A percentile compares a stretch with the other conserved stretches of the same genome.
These are phyloP conservation scores for Dissophora globulifera DNA, from an alignment of 192 early-diverging fungal species.

Conservation along the genomic window DNA sequence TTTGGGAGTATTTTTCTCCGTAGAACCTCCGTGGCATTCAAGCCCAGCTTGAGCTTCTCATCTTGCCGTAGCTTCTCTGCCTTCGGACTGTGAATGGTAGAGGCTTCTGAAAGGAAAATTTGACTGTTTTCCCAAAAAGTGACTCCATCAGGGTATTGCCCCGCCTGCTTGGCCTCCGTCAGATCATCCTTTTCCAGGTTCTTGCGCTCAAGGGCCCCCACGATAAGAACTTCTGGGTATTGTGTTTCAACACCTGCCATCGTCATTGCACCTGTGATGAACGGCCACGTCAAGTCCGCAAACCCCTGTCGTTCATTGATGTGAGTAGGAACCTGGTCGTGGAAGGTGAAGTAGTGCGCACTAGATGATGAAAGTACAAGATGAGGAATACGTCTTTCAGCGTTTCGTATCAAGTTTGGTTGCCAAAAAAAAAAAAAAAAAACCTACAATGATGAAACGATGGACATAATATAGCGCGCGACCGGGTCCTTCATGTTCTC, in stretches of 20 bases:
- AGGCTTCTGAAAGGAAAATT: constrained; percentile 9
- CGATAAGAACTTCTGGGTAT: constrained; percentile 10
- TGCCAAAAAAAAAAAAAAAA: background rate
- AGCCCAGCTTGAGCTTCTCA: too few relatives aligned
- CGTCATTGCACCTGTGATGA: constrained; percentile 14
- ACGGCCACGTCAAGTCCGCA: constrained; percentile 4
- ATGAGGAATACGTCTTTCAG: background rate
- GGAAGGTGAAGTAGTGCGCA: constrained; percentile 5
- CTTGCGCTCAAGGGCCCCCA: constrained; percentile 5
- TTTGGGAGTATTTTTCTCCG: too few relatives aligned
- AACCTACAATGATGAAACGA: constrained; percentile 10
- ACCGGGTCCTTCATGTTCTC: constrained; percentile 10
- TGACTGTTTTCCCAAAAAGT: constrained; percentile 9
- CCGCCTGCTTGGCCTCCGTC: constrained; percentile 5
- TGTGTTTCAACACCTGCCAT: constrained; percentile 14
- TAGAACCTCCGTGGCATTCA: too few relatives aligned
- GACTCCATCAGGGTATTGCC: constrained; percentile 6
- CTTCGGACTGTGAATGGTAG: constrained; percentile 3
- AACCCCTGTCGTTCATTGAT: constrained; percentile 13
- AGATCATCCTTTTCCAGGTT: constrained; percentile 7
- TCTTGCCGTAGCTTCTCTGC: too few relatives aligned
- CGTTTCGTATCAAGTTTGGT: background rate
- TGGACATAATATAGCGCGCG: constrained; percentile 1
- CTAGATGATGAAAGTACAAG: constrained; percentile 6
- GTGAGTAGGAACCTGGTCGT: background rate